phyloP scores from a whole-genome alignment of 169 alveolate species.

The Cystoisospora suis region DNA sequence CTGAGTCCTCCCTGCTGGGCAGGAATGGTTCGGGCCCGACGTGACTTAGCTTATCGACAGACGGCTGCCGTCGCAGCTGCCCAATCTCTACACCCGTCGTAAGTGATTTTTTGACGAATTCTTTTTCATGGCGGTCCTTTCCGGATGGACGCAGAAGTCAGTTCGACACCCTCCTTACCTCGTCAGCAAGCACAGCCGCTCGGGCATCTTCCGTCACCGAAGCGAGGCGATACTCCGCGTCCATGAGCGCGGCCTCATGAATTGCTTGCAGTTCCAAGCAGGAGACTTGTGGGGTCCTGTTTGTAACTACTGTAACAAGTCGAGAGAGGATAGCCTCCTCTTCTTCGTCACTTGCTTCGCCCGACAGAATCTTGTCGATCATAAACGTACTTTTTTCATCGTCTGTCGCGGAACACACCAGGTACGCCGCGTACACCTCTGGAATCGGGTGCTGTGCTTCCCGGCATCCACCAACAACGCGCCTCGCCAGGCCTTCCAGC shows the following conservation, averaged over 20 bases:
- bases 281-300: background rate
- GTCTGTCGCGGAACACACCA: background rate
- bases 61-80: no score
- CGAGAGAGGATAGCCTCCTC: background rate
- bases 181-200: background rate
- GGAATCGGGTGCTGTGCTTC: constrained; percentile 1
- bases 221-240: background rate
- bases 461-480: background rate
- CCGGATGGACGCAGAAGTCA: no score
- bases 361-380: background rate
- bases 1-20: no score
- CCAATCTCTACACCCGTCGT: no score
- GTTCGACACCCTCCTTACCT: no score
- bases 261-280: constrained; percentile 17
- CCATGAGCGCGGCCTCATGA: background rate
- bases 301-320: background rate
- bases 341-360: background rate
- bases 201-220: background rate
- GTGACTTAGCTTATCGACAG: no score
- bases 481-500: background rate
- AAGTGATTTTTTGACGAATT: no score
- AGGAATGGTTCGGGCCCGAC: no score
- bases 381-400: background rate
- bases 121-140: no score
- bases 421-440: constrained; percentile 7